Conservation (phyloP, 352 stramenopile genomes). For the Globisporangium parvum region DNA sequence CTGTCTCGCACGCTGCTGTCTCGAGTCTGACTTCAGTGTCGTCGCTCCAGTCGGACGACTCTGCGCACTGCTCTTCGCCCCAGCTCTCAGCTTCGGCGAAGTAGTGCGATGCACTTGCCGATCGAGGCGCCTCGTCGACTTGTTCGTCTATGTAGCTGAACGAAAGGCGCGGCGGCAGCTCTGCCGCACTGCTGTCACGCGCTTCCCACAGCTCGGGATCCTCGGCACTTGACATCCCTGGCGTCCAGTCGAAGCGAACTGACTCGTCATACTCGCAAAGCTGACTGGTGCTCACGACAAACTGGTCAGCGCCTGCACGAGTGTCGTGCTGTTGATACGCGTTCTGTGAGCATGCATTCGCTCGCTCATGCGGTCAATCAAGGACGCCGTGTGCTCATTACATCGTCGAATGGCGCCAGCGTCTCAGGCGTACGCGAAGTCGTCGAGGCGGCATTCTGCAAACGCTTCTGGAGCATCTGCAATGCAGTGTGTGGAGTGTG, state of each 20-base stretch:
- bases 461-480: background rate
- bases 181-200: background rate
- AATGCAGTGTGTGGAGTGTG: no score
- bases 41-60: background rate
- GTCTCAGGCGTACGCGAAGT: no score
- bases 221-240: background rate
- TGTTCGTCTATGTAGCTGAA: no score
- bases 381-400: background rate
- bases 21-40: background rate
- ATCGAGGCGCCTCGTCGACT: no score
- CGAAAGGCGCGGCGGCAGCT: no score
- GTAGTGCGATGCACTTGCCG: no score
- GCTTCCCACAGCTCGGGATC: background rate
- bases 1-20: background rate
- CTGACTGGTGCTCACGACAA: background rate
- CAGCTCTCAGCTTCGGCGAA: background rate
- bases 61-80: background rate
- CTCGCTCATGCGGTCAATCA: background rate
- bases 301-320: no score
- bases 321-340: background rate
- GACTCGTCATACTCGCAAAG: background rate
- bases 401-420: background rate
- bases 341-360: background rate
- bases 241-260: background rate
- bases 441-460: background rate